Evolutionary conservation across 177 flowering plant species (phyloP), one percentile per base, ranked within the genome.

Genomic region (Tripterygium wilfordii): DNA sequence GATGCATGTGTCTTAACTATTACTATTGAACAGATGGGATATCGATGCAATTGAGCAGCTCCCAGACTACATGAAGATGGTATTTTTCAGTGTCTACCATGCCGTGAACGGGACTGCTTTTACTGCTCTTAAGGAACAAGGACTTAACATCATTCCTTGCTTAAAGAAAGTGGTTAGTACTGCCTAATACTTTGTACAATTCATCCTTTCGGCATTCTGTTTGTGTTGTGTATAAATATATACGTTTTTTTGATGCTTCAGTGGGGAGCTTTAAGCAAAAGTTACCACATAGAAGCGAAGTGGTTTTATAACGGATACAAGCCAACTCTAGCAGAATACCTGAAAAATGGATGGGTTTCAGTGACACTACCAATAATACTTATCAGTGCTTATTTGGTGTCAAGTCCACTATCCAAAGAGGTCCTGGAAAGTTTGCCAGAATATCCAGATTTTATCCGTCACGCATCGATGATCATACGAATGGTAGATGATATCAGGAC

Each of bases 1-100:
- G 8, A 1, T 13, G n/a, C n/a, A n/a, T n/a, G 7, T 15, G 5
- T 28, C 7, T n/a, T 28, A 10, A 28, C 30, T 8, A 36, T 20
- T 38, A 1, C 1, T 23, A 42, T 51, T 44, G n/a, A 8, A 1
- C 17, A 61, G 65, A 21, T 61, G 65, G 65, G 65, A 61, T 53
- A 26, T 49, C 14, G 26, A 48, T 17, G 25, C 42, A 27, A 48
- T 61, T 42, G 44, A 54, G 16, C 31, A 36, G 4, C 59, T 61
- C 18, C 65, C 65, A 3, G 42, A 40, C 6, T 53, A 46, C 8
- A 47, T 60, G 64, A 53, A 48, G 37, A n/a, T 26, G 19, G 36
- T 33, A 26, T 54, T 33, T 14, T 21, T 42, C 10, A 25, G 49
- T 14, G 30, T 49, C n/a, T 42, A 19, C 40, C 48, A 54, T 27